Conservation (phyloP, 148 eudicot species). For the Gaultheria prostrata region DNA sequence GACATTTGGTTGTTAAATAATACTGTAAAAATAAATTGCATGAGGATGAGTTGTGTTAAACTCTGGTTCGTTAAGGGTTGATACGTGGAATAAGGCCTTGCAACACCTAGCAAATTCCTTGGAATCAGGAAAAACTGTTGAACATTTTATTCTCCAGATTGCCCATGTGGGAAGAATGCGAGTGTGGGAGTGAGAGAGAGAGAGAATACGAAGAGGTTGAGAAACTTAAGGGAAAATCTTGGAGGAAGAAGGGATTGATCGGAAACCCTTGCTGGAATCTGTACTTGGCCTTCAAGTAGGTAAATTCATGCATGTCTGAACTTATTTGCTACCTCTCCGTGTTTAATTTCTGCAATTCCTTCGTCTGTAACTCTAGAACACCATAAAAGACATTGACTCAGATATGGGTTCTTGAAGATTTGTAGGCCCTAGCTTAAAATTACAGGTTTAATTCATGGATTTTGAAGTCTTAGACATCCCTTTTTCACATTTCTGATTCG, state of each 20-base stretch:
- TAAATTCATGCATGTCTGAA: background rate
- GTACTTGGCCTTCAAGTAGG: background rate
- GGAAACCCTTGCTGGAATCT: background rate
- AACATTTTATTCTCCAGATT: background rate
- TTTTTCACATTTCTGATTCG: background rate
- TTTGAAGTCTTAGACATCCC: background rate
- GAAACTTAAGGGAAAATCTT: background rate
- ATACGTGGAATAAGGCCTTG: background rate
- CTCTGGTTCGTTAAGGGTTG: background rate
- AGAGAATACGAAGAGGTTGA: background rate
- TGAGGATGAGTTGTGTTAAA: background rate
- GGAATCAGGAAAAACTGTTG: background rate
- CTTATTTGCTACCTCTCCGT: background rate
- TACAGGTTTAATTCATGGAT: background rate
- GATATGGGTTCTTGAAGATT: background rate
- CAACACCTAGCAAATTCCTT: background rate
- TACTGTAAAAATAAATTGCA: no score
- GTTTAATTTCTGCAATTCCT: background rate
- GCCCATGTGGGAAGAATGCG: background rate
- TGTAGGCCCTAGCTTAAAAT: background rate
- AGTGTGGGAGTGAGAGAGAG: background rate
- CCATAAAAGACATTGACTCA: background rate
- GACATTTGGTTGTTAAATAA: no score
- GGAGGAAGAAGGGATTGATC: slow-evolving; percentile 1
- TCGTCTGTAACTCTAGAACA: background rate